Conservation (phyloP, 306 rosid species). For the Sesbania bispinosa region DNA sequence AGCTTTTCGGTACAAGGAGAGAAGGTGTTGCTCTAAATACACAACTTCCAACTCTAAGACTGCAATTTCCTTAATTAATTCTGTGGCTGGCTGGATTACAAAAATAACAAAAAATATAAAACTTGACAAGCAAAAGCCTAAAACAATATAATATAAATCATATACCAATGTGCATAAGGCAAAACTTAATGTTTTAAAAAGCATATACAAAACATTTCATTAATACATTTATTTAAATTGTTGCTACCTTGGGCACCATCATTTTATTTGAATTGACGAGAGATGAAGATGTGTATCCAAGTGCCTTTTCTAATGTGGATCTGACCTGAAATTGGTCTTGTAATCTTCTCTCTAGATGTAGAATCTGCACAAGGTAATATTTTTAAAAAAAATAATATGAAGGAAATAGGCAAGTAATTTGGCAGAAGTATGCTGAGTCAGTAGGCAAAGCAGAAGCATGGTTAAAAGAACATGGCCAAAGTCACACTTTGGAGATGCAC, state of each 20-base stretch:
- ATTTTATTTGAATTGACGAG: conserved; percentile 38
- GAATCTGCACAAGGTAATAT: conserved; percentile 56
- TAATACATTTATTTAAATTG: background rate
- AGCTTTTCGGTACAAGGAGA: conserved; percentile 82
- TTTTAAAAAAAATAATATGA: background rate
- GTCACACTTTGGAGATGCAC: background rate
- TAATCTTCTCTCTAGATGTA: conserved; percentile 78
- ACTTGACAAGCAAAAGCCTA: background rate
- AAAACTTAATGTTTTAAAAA: too few species aligned
- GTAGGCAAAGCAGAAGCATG: conserved; percentile 14
- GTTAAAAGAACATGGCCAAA: conserved; percentile 16
- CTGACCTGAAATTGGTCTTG: conserved; percentile 83
- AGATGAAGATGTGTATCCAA: conserved; percentile 63
- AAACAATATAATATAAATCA: too few species aligned
- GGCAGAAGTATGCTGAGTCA: background rate
- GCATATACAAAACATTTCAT: background rate
- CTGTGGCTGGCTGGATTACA: conserved; percentile 77
- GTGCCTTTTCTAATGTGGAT: conserved; percentile 66
- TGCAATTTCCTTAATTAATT: conserved; percentile 87
- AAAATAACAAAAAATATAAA: background rate
- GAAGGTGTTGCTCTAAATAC: conserved; percentile 95
- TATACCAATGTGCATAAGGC: too few species aligned
- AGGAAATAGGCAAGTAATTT: background rate
- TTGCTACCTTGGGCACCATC: conserved; percentile 65
- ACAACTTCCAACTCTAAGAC: conserved; percentile 84